phyloP scores from a whole-genome alignment of 2,329 filamentous ascomycete genomes.

The Xylaria sp. region DNA sequence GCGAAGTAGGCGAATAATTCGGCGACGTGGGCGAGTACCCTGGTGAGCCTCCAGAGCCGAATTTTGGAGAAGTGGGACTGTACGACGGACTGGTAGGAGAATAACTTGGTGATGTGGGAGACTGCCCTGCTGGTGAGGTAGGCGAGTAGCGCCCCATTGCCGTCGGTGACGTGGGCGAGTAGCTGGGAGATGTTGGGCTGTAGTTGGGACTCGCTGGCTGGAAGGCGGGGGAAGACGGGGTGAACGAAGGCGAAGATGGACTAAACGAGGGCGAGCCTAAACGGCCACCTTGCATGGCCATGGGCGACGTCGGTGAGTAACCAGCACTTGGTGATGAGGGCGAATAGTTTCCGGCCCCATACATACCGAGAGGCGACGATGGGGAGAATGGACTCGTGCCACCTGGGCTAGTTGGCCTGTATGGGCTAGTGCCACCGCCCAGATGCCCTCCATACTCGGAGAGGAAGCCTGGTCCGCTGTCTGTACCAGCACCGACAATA shows the following conservation, averaged over 20 bases:
- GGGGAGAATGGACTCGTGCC: conserved; percentile 79
- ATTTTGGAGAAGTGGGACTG: conserved; percentile 69
- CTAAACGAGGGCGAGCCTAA: conserved; percentile 62
- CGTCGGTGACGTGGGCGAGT: conserved; percentile 66
- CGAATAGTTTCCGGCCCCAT: conserved; percentile 70
- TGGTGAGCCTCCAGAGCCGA: conserved; percentile 61
- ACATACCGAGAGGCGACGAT: conserved; percentile 65
- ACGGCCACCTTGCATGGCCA: conserved; percentile 65
- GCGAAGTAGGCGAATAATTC: conserved; percentile 63
- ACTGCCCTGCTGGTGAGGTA: conserved; percentile 78
- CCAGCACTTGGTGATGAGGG: conserved; percentile 78
- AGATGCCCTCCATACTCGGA: conserved; percentile 64
- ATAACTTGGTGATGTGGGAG: conserved; percentile 76
- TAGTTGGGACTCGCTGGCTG: conserved; percentile 64
- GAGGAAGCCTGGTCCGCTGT: conserved; percentile 69
- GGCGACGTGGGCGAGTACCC: conserved; percentile 79
- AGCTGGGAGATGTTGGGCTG: conserved; percentile 69
- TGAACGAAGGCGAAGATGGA: conserved; percentile 67
- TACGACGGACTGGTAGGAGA: conserved; percentile 74
- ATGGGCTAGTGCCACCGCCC: conserved; percentile 65
- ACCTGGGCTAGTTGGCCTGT: conserved; percentile 69
- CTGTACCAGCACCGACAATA: conserved; percentile 76
- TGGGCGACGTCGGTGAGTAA: conserved; percentile 79
- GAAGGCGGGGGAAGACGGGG: conserved; percentile 55
- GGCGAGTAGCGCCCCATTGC: conserved; percentile 65